A percentile compares a stretch with the other conserved stretches of the same genome.
Conservation (phyloP, 1,284 basidiomycete species). For the Dichomitus squalens region DNA sequence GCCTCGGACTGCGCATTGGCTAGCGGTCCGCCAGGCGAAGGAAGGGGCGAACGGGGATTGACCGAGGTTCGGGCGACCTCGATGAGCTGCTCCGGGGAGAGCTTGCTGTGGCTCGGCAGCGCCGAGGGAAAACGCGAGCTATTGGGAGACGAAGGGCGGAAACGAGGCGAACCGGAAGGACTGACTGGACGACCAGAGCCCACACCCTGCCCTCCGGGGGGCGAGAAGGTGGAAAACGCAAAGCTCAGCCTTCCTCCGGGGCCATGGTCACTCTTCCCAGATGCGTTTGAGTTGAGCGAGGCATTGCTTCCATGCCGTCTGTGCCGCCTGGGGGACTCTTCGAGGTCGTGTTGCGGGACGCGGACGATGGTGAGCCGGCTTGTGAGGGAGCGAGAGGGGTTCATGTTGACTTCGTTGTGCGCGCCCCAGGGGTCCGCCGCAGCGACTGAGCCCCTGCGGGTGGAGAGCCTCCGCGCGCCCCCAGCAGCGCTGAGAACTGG, state of each 20-base stretch:
- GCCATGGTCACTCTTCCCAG: slow-evolving; percentile 27
- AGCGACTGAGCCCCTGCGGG: slow-evolving; percentile 64
- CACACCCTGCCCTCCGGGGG: slow-evolving; percentile 23
- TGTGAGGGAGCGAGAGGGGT: slow-evolving; percentile 55
- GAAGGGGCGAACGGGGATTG: slow-evolving; percentile 40
- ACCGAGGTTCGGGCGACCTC: slow-evolving; percentile 65
- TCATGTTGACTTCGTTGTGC: slow-evolving; percentile 51
- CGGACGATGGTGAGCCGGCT: slow-evolving; percentile 77
- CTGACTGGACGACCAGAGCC: slow-evolving; percentile 29
- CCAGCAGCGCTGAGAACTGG: slow-evolving; percentile 28
- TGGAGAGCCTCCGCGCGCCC: slow-evolving; percentile 45
- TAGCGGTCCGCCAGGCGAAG: slow-evolving; percentile 22
- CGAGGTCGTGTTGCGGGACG: slow-evolving; percentile 42
- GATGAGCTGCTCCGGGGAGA: slow-evolving; percentile 68
- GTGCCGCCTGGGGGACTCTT: slow-evolving; percentile 30
- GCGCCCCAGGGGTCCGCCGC: slow-evolving; percentile 68
- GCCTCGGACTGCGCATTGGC: background rate
- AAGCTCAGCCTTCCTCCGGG: slow-evolving; percentile 55
- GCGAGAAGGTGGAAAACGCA: slow-evolving; percentile 62
- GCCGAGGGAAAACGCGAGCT: slow-evolving; percentile 27
- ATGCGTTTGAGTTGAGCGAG: slow-evolving; percentile 32
- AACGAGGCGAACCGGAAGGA: slow-evolving; percentile 29
- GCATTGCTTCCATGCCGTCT: slow-evolving; percentile 40
- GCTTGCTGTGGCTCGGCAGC: slow-evolving; percentile 32
- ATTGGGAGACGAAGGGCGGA: slow-evolving; percentile 31